These are phyloP conservation scores for Fimicolochytrium jonesii DNA, from an alignment of 192 early-diverging fungal genomes.

Conservation along the genomic window DNA sequence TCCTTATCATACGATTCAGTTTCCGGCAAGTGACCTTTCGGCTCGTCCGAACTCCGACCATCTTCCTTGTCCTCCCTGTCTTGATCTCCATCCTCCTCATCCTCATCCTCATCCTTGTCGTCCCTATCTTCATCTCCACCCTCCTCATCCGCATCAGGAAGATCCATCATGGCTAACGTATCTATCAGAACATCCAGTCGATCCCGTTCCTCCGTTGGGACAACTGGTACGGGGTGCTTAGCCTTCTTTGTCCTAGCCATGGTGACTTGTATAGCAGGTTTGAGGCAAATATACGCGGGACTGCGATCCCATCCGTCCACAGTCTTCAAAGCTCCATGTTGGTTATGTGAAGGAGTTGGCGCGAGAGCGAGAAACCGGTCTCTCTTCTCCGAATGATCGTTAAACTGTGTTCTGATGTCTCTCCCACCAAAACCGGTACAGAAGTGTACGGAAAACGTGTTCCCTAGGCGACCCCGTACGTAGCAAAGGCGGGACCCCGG, in stretches of 20 bases:
- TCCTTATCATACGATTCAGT: neutral
- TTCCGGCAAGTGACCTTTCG: neutral
- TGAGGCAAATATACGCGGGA: no score
- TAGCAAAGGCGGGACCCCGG: no score
- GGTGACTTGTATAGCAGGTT: slow-evolving; percentile 1
- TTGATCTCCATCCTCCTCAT: neutral
- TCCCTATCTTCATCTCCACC: neutral
- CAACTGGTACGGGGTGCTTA: neutral
- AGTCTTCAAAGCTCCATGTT: no score
- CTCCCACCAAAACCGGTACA: no score
- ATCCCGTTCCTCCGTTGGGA: neutral
- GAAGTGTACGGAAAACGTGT: no score
- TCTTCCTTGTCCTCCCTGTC: neutral
- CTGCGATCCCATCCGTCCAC: no score
- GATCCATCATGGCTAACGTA: neutral
- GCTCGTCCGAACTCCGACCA: neutral
- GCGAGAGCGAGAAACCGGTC: no score
- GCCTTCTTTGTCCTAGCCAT: slow-evolving; percentile 3
- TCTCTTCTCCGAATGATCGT: no score
- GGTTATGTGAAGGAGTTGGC: no score
- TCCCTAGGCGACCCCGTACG: no score
- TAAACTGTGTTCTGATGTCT: no score
- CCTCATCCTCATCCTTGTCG: neutral
- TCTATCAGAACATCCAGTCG: neutral
- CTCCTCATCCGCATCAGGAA: neutral